Evolutionary conservation across 2,329 filamentous ascomycete species (phyloP), one percentile per base, ranked within the genome.

Genomic region (Fusarium acutatum): DNA sequence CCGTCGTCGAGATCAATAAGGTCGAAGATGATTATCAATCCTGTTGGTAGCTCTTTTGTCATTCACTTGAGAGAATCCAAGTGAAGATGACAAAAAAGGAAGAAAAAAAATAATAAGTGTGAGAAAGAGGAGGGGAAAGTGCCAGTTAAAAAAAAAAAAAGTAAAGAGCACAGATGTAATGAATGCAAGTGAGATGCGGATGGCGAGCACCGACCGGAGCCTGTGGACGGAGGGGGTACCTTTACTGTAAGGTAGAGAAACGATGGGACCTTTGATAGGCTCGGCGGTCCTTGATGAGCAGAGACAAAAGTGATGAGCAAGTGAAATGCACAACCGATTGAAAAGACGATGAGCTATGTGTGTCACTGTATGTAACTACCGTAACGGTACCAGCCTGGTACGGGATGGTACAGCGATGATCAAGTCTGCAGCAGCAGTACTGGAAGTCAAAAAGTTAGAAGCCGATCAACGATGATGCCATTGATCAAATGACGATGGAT

Each of bases 1-100:
- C 68, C 71, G 54, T 49, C 52, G 49, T 67, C 47, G 62, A 57
- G 43, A 50, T 67, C 50, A 34, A 56, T 41, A 56, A 57, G 30
- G 50, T 49, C 30, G 47, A 26, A 26, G 44, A 43, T 64, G 60
- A 56, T 47, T 57, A 52, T 71, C 60, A 71, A 65, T 68, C 65
- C 34, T 43, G 53, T 50, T 26, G 30, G 53, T 54, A 43, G 67
- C 34, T 61, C 38, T 52, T 58, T 67, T 64, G 67, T 62, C 72
- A n/a, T 75, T 68, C 75, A 74, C 73, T 75, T 74, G 57, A 56
- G 59, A 54, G 40, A 50, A 54, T 52, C 62, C 67, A 72, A 71
- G 72, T 61, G 66, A 74, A 60, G 64, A 62, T 70, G 75, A 72
- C 63, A 62, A 60, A 71, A 69, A 58, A 61, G 44, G 58, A 34